These are phyloP conservation scores for Hypoxylon perforatum DNA, from an alignment of 495 filamentous ascomycete genomes.

Conservation along the genomic window DNA sequence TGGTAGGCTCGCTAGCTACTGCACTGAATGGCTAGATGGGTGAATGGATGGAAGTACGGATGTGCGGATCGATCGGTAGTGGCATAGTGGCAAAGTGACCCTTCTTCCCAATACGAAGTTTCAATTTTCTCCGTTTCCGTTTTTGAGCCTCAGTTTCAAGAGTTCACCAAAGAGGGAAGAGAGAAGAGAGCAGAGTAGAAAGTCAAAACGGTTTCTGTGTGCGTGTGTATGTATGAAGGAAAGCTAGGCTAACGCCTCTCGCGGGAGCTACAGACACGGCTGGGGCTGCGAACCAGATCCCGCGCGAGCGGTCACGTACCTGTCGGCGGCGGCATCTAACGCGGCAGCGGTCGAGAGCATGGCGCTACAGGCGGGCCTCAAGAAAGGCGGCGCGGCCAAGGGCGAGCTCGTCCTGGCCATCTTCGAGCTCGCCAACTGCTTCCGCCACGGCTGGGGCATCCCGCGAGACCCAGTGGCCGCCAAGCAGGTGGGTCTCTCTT, in stretches of 20 bases:
- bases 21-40: no score
- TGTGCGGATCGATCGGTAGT: slow-evolving; percentile 22
- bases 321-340: slow-evolving; percentile 90
- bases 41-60: slow-evolving; percentile 14
- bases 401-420: slow-evolving; percentile 98
- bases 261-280: slow-evolving; percentile 74
- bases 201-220: slow-evolving; percentile 3
- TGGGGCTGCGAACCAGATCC: slow-evolving; percentile 86
- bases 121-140: slow-evolving; percentile 5
- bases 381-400: slow-evolving; percentile 94
- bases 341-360: slow-evolving; percentile 85
- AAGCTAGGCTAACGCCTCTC: slow-evolving; percentile 30
- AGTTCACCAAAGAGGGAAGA: neutral
- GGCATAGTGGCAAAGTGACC: slow-evolving; percentile 40
- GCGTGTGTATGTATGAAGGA: no score
- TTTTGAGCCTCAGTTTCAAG: no score
- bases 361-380: slow-evolving; percentile 84
- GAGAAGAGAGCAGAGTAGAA: slow-evolving; percentile 2
- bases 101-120: slow-evolving; percentile 27
- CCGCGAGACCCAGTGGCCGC: slow-evolving; percentile 88
- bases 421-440: slow-evolving; percentile 94
- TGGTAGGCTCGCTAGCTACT: neutral
- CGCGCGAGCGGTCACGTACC: slow-evolving; percentile 80
- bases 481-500: slow-evolving; percentile 62
- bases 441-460: slow-evolving; percentile 96